Base-by-base conservation (phyloP, 345 rosid genomes). In the Eucalyptus viminalis region DNA sequence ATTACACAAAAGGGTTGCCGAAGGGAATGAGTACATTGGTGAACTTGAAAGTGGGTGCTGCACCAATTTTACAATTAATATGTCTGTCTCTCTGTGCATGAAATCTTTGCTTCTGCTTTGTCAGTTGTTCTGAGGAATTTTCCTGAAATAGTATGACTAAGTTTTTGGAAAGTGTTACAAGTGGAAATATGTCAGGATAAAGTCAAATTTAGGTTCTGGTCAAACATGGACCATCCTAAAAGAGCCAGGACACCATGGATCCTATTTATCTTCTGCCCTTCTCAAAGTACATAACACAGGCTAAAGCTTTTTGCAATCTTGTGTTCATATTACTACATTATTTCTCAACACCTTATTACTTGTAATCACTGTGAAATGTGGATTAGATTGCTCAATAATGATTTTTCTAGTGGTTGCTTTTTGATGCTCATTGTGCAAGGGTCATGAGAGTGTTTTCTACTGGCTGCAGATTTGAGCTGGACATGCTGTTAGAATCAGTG, bases 401-500 rank as follows among this genome's bases (percentile, higher is more conserved):
- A 76, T 76, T 40, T 76, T 76, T 76, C 83, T 76, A 21, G 83
- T 40, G 83, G 47, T 76, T 76, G 83, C 27, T 12, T 76, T 76
- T 76, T 40, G 47, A 76, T 76, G 44, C 47, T 22, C 85, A 76
- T 76, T 76, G 44, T 76, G 85, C 85, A 76, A 40, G 85, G 47
- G 47, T 76, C 85, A 2, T 86, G 40, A 54, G 29, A 81, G 45
- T 58, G 49, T 40, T n/a, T 50, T 25, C 54, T 86, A 15, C 40
- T 37, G 47, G 80, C 89, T 91, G 67, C 92, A 98, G 99, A 92
- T 98, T 98, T 95, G 99, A 98, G 96, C 93, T 97, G 93, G 99
- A 97, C 93, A 97, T 97, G 99, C 88, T 97, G 94, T 92, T 97
- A 91, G 99, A 97, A 92, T 97, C 99, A 86, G 99, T 95, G 89